phyloP scores from a whole-genome alignment of 75 land plant genomes.

The Pinus tabuliformis region DNA sequence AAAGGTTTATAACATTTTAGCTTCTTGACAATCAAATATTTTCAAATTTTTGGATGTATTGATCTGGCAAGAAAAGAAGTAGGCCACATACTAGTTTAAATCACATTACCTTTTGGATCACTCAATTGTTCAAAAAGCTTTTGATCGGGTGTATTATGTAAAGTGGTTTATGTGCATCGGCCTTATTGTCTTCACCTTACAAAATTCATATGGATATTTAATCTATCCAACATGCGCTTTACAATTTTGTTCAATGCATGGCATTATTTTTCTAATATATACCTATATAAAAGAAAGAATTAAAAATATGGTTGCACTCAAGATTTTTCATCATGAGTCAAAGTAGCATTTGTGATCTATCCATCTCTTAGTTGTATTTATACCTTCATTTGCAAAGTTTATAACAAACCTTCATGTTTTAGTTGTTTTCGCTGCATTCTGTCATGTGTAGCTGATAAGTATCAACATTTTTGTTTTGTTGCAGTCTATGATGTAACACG shows the following conservation, averaged over 20 bases:
- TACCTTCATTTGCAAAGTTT: not conserved
- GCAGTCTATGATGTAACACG: conserved; percentile 95
- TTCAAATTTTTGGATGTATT: too few relatives aligned
- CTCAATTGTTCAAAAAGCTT: too few relatives aligned
- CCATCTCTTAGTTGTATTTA: not conserved
- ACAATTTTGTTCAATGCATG: too few relatives aligned
- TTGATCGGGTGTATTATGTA: too few relatives aligned
- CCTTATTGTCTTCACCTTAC: not conserved
- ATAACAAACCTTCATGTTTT: not conserved
- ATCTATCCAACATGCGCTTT: not conserved
- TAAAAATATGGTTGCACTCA: not conserved
- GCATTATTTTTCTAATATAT: not conserved
- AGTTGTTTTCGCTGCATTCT: not conserved
- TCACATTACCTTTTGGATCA: too few relatives aligned
- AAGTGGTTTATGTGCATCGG: too few relatives aligned
- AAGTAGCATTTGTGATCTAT: not conserved
- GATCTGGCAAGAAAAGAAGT: too few relatives aligned
- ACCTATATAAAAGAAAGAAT: not conserved
- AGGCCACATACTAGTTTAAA: too few relatives aligned
- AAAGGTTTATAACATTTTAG: too few relatives aligned
- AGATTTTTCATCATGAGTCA: too few relatives aligned
- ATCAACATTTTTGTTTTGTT: conserved; percentile 1
- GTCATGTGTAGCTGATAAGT: conserved; percentile 56
- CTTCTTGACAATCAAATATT: too few relatives aligned
- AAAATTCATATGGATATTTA: not conserved